These are phyloP conservation scores for Beta lomatogona DNA, from an alignment of 179 eudicot genomes.

Conservation along the genomic window DNA sequence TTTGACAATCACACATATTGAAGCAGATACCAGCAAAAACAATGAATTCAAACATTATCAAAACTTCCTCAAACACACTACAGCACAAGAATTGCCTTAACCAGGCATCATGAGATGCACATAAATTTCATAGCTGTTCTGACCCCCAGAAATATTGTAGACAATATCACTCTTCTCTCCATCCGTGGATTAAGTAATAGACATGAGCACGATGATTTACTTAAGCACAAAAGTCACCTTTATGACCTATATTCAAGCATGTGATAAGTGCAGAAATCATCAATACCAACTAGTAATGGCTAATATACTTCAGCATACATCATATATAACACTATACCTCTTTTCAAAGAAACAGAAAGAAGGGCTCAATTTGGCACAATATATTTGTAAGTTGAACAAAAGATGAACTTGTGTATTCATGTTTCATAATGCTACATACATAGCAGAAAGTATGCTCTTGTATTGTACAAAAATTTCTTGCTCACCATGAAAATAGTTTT, in stretches of 20 bases:
- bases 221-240: not conserved
- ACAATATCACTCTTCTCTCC: not conserved
- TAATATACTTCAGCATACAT: not conserved
- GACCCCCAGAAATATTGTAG: not conserved
- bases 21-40: no score
- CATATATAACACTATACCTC: not conserved
- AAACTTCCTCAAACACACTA: not conserved
- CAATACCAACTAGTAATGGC: not conserved
- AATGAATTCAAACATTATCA: not conserved
- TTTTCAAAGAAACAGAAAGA: not conserved
- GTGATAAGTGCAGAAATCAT: not conserved
- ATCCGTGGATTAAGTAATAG: not conserved
- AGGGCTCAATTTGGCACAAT: no score
- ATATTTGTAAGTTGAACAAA: not conserved
- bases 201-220: not conserved
- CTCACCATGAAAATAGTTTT: not conserved
- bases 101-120: not conserved
- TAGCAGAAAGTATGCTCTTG: not conserved
- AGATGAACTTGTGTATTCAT: not conserved
- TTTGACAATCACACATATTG: no score
- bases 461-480: not conserved
- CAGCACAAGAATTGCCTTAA: not conserved
- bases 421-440: not conserved
- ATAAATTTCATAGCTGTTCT: not conserved
- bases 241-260: not conserved